Conservation (phyloP, 2,329 filamentous ascomycete species). For the Penicillium sp. region DNA sequence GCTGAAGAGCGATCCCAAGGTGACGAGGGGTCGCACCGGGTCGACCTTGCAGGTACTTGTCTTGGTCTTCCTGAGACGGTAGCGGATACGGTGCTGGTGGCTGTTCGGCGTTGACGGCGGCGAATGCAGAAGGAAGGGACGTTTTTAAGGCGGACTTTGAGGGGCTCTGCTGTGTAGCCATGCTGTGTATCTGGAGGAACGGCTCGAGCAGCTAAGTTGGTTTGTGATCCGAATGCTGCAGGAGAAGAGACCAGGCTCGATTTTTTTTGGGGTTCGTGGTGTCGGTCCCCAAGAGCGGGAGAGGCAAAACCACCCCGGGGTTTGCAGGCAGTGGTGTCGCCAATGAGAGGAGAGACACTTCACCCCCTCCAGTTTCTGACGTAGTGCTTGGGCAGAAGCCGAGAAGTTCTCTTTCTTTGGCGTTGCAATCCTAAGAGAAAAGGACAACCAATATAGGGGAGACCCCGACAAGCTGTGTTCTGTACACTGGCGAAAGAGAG, state of each 20-base stretch:
- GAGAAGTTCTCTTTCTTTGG: neutral
- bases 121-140: conserved; percentile 42
- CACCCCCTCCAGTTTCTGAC: neutral
- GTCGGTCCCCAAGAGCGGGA: conserved; percentile 8
- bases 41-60: conserved; percentile 30
- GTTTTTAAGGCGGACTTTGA: conserved; percentile 64
- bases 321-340: conserved; percentile 8
- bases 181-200: conserved; percentile 3
- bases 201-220: too few species aligned
- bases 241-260: too few species aligned
- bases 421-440: neutral
- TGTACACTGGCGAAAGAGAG: too few species aligned
- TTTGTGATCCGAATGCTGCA: too few species aligned
- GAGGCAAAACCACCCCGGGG: conserved; percentile 7
- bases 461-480: too few species aligned
- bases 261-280: conserved; percentile 9
- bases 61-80: conserved; percentile 30
- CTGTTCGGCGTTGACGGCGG: conserved; percentile 48
- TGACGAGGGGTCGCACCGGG: conserved; percentile 47
- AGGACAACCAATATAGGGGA: too few species aligned
- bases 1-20: conserved; percentile 68
- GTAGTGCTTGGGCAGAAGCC: conserved; percentile 2
- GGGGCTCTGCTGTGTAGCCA: conserved; percentile 24
- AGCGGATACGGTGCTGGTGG: conserved; percentile 20
- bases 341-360: conserved; percentile 14